These are phyloP conservation scores for Tephrocybe sp. DNA, from an alignment of 768 basidiomycete genomes.

Conservation along the genomic window DNA sequence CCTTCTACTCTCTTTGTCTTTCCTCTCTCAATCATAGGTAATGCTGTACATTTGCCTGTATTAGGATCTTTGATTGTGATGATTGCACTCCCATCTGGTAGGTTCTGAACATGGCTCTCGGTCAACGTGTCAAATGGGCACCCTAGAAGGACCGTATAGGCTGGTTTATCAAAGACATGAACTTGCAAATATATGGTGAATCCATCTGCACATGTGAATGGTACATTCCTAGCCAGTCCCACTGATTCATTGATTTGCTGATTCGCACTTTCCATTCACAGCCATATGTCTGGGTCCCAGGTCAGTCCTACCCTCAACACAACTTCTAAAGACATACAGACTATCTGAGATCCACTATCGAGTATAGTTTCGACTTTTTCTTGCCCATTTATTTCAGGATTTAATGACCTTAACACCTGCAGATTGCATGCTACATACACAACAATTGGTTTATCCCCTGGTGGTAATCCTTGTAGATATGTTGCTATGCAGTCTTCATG, in stretches of 20 bases:
- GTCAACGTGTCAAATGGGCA: slow-evolving; percentile 16
- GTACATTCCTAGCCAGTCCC: slow-evolving; percentile 27
- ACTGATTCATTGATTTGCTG: slow-evolving; percentile 18
- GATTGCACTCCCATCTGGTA: slow-evolving; percentile 16
- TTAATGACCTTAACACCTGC: too few relatives aligned
- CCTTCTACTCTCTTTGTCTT: background rate
- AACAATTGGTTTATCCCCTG: too few relatives aligned
- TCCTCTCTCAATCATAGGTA: background rate
- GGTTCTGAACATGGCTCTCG: slow-evolving; percentile 16
- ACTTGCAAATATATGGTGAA: background rate
- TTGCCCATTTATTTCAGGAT: too few relatives aligned
- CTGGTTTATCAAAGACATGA: background rate
- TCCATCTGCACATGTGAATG: slow-evolving; percentile 22
- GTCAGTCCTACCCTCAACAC: too few relatives aligned
- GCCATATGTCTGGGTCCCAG: too few relatives aligned
- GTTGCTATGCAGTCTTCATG: too few relatives aligned
- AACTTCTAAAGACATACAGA: too few relatives aligned
- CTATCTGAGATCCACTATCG: too few relatives aligned
- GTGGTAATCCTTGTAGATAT: too few relatives aligned
- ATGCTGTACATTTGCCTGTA: background rate
- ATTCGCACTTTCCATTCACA: slow-evolving; percentile 29
- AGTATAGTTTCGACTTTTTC: too few relatives aligned
- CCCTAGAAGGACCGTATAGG: background rate
- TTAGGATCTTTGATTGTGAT: slow-evolving; percentile 27
- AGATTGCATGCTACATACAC: too few relatives aligned